Base-by-base conservation (phyloP, 2,329 filamentous ascomycete genomes). In the Aspergillus carbonarius region DNA sequence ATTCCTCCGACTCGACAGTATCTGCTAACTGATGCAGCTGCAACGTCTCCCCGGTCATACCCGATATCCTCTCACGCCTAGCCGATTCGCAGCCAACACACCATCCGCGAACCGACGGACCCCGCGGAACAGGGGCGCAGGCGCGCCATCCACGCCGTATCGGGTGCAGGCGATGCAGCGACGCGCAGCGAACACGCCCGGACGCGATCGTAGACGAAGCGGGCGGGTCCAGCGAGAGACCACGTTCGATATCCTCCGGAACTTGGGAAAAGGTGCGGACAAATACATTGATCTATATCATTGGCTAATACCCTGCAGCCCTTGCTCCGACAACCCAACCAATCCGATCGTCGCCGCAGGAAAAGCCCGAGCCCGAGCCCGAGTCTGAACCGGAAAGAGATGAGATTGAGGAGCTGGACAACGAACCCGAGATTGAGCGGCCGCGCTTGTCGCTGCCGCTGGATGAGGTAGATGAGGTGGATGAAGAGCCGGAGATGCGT, bases 151-250 rank as follows among this genome's bases (percentile, higher is more conserved):
- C 5, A 85, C 83, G 15, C 83, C 83, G 0, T 80, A 84, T 74
- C 82, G 81, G 25, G 77, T 84, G 57, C 77, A 81, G 42, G 82
- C 83, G 9, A 73, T 83, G 27, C 79, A 83, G 69, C 79, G 83
- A 64, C 81, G 82, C 64, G 80, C 80, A 12, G 79, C 78, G 5
- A 79, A 79, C 61, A 83, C 82, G 2, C 81, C 82, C 18, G 76
- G 74, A 34, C 77, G 80, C 12, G 76, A 82, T 63, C 76, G 79
- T 47, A 71, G 82, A 55, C 76, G 79, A 60, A 84, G 82, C 60
- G 78, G 78, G 25, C 73, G 81, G 34, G 63, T 80, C 55, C 78
- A 82, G 65, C 72, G 82, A 40, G 82, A 85, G 67, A 85, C 83
- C 6, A 82, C 82, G 4, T 79, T 84, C 63, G 82, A 84, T 65